Evolutionary conservation across 202 grass and related monocot species (phyloP).

Genomic region (Cymbopogon flexuosus): DNA sequence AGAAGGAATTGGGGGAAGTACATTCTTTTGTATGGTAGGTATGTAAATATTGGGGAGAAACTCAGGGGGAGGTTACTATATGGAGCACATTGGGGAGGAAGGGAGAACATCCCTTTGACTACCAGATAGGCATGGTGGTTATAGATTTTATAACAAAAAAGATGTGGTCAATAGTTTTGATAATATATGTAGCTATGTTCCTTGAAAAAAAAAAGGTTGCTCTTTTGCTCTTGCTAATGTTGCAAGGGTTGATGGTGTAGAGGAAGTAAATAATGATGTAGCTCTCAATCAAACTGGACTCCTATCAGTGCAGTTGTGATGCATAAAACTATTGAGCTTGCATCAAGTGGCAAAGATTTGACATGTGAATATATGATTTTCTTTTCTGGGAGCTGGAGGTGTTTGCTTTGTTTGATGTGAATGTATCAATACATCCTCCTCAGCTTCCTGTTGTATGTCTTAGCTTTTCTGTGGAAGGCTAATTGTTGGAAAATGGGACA

Average conservation of each 20-base stretch:
- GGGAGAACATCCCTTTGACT: conserved; percentile 40
- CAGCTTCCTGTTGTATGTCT: not conserved
- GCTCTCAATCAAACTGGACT: conserved; percentile 24
- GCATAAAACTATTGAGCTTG: conserved; percentile 18
- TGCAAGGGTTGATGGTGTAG: conserved; percentile 25
- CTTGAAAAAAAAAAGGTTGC: conserved; percentile 30
- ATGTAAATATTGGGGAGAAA: conserved; percentile 68
- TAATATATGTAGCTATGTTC: conserved; percentile 53
- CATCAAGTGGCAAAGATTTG: conserved; percentile 22
- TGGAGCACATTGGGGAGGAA: conserved; percentile 40
- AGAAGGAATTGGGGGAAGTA: conserved; percentile 34
- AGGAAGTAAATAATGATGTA: conserved; percentile 36
- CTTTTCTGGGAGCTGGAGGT: not conserved
- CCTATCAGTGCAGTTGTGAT: not conserved
- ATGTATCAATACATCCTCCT: not conserved
- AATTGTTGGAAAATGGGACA: not conserved
- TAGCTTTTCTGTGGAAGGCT: not conserved
- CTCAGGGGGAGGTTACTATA: conserved; percentile 32
- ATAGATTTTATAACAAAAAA: conserved; percentile 55
- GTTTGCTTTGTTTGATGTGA: not conserved
- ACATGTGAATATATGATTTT: conserved; percentile 9
- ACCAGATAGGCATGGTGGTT: conserved; percentile 45
- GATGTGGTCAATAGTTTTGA: conserved; percentile 58
- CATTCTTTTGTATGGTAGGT: conserved; percentile 81
- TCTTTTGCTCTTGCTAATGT: conserved; percentile 26